phyloP scores from a whole-genome alignment of 495 filamentous ascomycete genomes.

The Xylaria scruposa region DNA sequence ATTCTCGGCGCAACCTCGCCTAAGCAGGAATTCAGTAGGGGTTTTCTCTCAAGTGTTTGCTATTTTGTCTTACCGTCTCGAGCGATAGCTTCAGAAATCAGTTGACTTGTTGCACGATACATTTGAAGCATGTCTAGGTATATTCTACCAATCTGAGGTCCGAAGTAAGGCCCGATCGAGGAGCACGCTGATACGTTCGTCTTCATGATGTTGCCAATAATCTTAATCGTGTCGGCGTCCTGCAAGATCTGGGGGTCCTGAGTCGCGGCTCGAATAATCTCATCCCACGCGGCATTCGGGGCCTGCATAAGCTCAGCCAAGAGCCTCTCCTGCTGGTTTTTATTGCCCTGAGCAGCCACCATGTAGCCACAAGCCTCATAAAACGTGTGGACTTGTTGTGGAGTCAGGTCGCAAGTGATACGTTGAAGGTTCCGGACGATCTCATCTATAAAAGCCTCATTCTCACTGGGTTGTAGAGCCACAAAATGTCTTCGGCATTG shows the following conservation, averaged over 20 bases:
- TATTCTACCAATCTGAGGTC: conserved; percentile 97
- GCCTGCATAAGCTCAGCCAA: conserved; percentile 91
- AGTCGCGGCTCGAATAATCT: conserved; percentile 85
- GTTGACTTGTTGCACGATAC: conserved; percentile 93
- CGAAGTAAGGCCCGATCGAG: conserved; percentile 96
- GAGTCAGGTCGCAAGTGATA: conserved; percentile 92
- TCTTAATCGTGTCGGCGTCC: conserved; percentile 92
- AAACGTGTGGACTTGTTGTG: conserved; percentile 98
- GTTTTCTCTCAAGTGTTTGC: background rate
- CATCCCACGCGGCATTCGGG: conserved; percentile 93
- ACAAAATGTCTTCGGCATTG: conserved; percentile 98
- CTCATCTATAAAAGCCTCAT: conserved; percentile 96
- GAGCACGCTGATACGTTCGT: conserved; percentile 97
- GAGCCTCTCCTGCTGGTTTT: conserved; percentile 85
- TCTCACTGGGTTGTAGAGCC: conserved; percentile 91
- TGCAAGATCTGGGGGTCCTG: conserved; percentile 82
- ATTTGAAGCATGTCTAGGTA: conserved; percentile 99
- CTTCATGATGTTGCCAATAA: conserved; percentile 99
- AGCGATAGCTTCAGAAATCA: conserved; percentile 90
- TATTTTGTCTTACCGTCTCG: conserved; percentile 70
- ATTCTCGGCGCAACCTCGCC: conserved; percentile 96
- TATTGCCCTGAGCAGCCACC: conserved; percentile 97
- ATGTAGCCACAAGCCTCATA: conserved; percentile 99
- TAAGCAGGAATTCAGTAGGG: conserved; percentile 44
- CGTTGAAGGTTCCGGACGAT: conserved; percentile 94